phyloP scores from a whole-genome alignment of 2,329 filamentous ascomycete species.

The Geosmithia flava region DNA sequence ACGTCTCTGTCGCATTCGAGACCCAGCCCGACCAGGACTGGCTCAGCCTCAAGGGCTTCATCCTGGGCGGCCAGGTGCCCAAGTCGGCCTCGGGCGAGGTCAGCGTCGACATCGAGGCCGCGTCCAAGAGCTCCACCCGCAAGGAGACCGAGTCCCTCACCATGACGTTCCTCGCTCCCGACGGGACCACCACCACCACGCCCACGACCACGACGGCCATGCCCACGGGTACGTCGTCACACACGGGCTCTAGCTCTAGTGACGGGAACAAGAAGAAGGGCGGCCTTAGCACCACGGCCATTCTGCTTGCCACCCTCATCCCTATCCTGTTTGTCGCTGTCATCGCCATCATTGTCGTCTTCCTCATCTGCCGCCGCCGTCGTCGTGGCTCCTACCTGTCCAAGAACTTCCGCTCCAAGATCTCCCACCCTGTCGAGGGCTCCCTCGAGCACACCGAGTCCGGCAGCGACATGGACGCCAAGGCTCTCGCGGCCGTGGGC shows the following conservation, averaged over 20 bases:
- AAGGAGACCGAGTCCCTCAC: constrained; percentile 24
- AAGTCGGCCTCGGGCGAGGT: constrained; percentile 17
- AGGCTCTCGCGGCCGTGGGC: constrained; percentile 4
- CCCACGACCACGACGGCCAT: constrained; percentile 10
- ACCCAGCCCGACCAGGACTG: constrained; percentile 25
- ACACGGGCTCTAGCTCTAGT: constrained; percentile 6
- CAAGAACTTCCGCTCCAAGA: constrained; percentile 16
- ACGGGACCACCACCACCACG: constrained; percentile 11
- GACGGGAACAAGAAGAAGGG: constrained; percentile 2
- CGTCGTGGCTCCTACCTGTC: constrained; percentile 13
- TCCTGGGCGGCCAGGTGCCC: constrained; percentile 28
- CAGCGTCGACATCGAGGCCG: constrained; percentile 16
- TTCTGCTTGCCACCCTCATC: constrained; percentile 30
- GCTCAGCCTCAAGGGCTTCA: constrained; percentile 25
- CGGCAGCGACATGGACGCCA: constrained; percentile 9
- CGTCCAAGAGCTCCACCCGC: constrained; percentile 17
- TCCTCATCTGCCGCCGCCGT: constrained; percentile 16
- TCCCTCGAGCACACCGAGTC: constrained; percentile 14
- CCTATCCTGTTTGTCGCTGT: constrained; percentile 24
- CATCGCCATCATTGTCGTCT: constrained; percentile 19
- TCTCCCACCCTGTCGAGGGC: constrained; percentile 16
- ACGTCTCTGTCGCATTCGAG: constrained; percentile 22
- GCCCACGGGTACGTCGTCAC: constrained; percentile 8
- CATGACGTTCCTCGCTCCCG: constrained; percentile 18
- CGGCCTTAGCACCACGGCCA: constrained; percentile 16